These are phyloP conservation scores for Trichoderma sp. DNA, from an alignment of 2,329 filamentous ascomycete species.

Conservation along the genomic window DNA sequence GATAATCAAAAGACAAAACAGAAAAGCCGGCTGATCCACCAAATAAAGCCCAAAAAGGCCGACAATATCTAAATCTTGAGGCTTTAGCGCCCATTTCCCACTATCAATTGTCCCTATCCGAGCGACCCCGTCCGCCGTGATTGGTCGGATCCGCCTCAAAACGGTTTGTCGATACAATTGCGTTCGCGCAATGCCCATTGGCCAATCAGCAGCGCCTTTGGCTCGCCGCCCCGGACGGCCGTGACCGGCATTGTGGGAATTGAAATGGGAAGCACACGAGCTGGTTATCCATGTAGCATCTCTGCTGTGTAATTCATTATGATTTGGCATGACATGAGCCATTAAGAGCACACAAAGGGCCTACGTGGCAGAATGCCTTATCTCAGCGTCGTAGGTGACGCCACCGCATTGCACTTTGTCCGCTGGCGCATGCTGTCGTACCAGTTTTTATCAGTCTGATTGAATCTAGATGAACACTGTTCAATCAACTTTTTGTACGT, in stretches of 20 bases:
- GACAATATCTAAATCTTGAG: not conserved
- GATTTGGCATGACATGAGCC: not conserved
- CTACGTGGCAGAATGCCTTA: too few species aligned
- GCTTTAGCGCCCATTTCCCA: not conserved
- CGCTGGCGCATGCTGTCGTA: too few species aligned
- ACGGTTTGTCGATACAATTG: conserved; percentile 26
- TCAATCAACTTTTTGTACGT: not conserved
- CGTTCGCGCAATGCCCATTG: conserved; percentile 12
- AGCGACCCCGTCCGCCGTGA: conserved; percentile 7
- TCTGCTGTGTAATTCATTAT: not conserved
- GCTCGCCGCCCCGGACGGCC: not conserved
- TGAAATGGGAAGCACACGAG: not conserved
- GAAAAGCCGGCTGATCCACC: not conserved
- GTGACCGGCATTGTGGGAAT: conserved; percentile 15
- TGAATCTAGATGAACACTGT: too few species aligned
- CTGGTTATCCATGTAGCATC: not conserved
- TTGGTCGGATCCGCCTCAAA: conserved; percentile 3
- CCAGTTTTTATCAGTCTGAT: too few species aligned
- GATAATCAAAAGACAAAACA: not conserved
- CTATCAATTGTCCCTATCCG: conserved; percentile 16
- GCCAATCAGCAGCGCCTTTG: conserved; percentile 10
- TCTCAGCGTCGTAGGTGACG: too few species aligned
- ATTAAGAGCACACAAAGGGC: not conserved
- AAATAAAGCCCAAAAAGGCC: not conserved
- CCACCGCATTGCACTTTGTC: too few species aligned